phyloP scores from a whole-genome alignment of 805 yeast genomes.

The Candida vartiovaarae region DNA sequence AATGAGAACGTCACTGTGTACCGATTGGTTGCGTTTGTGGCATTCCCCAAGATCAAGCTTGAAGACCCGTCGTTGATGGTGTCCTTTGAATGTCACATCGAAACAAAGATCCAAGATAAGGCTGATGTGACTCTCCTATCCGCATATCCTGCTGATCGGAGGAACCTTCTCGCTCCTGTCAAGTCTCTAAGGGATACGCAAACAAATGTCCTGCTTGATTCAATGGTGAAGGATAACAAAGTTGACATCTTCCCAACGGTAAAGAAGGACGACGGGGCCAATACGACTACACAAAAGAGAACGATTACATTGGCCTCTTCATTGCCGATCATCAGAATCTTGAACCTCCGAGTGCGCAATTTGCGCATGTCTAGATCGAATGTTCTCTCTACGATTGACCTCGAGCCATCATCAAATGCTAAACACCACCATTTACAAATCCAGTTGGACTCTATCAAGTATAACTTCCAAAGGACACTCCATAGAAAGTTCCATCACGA shows the following conservation, averaged over 20 bases:
- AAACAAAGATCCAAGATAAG: background rate
- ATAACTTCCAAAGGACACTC: conserved; percentile 21
- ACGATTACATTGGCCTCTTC: background rate
- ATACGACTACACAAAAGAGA: background rate
- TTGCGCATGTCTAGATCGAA: conserved; percentile 42
- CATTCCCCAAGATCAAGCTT: conserved; percentile 20
- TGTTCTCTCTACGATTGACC: conserved; percentile 40
- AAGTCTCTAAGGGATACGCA: conserved; percentile 4
- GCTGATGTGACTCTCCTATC: background rate
- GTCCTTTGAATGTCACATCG: conserved; percentile 1
- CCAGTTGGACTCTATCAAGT: conserved; percentile 7
- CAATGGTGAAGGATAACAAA: conserved; percentile 12
- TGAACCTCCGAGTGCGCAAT: conserved; percentile 40
- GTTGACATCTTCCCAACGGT: conserved; percentile 3
- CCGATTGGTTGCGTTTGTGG: conserved; percentile 10
- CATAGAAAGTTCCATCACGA: conserved; percentile 8
- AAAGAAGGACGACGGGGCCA: background rate
- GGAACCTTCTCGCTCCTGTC: conserved; percentile 17
- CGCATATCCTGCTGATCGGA: conserved; percentile 15
- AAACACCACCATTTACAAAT: conserved; percentile 14
- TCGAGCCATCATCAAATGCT: conserved; percentile 40
- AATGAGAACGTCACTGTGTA: background rate
- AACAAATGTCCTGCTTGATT: conserved; percentile 11
- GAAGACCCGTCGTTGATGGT: conserved; percentile 13
- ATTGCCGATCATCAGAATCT: conserved; percentile 28